Base-by-base conservation (phyloP, 495 filamentous ascomycete genomes). In the Aspergillus taichungensis region DNA sequence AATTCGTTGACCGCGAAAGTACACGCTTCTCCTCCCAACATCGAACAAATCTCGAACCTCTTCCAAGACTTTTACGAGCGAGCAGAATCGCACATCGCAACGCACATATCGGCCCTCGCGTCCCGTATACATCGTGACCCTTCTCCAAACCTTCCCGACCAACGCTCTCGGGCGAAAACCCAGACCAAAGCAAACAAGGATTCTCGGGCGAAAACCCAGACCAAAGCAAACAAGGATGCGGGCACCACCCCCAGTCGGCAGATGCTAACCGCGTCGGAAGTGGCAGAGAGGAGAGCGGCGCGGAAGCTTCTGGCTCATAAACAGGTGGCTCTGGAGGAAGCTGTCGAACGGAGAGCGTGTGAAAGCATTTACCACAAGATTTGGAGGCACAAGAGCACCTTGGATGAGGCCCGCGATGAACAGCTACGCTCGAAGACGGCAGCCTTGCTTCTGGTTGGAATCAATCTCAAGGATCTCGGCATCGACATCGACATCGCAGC, bases 11-110 rank as follows among this genome's bases (percentile, higher is more conserved):
- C 79, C 41, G 89, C 87, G 46, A 94, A 86, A 69, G 80, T 94
- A 18, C 85, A 94, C 63, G 78, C 85, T 11, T 80, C 79, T 9
- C 92, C 94, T 8, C 81, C 90, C 1, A 83, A 83, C 34, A 84
- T 91, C 53, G 86, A 94, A 13, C 85, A 78, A 51, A 79, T 97
- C 14, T 84, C 90, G 5, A 72, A 71, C n/a, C 68, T 94, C 13
- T 97, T 95, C 60, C 94, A 99, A 64, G 87, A 94, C 31, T 99
- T 97, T 57, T 99, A 99, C 61, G 69, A 72, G 30, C 80, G 81
- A 36, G 87, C 94, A 10, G 82, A 88, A 32, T 75, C 82, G 6
- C 85, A 92, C 58, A 91, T 97, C 34, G 74, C 78, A 12, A 95
- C 88, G 0, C 90, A 99, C 63, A 87, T 97, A 41, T 84, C 85